Base-by-base conservation (phyloP, 1,284 basidiomycete species). In the Hemileia vastatrix region DNA sequence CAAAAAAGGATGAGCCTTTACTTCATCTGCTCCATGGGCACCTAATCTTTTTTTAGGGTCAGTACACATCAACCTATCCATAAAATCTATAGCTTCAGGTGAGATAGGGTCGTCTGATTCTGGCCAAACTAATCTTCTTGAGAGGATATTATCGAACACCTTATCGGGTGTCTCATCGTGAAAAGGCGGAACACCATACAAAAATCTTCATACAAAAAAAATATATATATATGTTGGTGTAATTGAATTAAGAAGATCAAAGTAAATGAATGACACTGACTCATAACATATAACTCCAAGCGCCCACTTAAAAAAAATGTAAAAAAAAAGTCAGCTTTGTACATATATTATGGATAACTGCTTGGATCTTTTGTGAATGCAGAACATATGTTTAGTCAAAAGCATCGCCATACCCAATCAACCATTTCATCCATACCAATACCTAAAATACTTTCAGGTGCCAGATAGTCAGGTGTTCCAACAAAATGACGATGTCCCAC, bases 61-160 rank as follows among this genome's bases (percentile, higher is more conserved):
- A 48, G 86, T 82, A 50, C 85, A 87, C 83, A 98, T 81, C 40
- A 98, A 81, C 21, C 85, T 80, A 72, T 87, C 83, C 84, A 98
- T 96, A 71, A 99, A 87, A 77, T 97, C 89, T 55, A 84, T 84
- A 15, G 90, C 90, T 71, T 93, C 90, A 1, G 83, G 81, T 5
- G 90, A 89, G 67, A 90, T 83, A 49, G 60, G 59, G 51, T 65
- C 64, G 24, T 67, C 66, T 21, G 59, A 47, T 52, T 72, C 71
- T 54, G 72, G 70, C 93, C 93, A 99, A 67, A 94, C 86, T 72
- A 98, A 84, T 45, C 88, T 85, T 11, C 93, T 86, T n/a, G 93
- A 96, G 15, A 98, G 81, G 71, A 98, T 96, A 75, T 97, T 98
- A 78, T 97, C 93, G 72, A 98, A 98, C 3, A 99, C 93, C 78